Percentiles rank a stretch among this genome's conserved stretches.
These are phyloP conservation scores for Ophiosphaerella herpotricha DNA, from an alignment of 2,329 filamentous ascomycete genomes.

Conservation along the genomic window DNA sequence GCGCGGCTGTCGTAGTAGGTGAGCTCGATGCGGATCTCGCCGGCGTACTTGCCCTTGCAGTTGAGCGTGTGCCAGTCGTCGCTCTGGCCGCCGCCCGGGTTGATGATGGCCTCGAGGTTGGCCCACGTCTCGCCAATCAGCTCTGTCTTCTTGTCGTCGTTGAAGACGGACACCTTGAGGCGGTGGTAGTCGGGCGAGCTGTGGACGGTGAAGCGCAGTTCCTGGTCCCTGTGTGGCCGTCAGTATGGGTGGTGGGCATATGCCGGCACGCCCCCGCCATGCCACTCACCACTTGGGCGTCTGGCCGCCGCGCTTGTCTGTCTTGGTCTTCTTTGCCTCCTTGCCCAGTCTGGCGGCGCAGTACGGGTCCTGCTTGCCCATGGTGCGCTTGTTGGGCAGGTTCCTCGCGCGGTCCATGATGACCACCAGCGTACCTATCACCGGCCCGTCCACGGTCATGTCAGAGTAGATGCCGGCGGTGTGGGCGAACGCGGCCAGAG, in stretches of 20 bases:
- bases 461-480: conserved; percentile 93
- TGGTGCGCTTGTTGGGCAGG: conserved; percentile 91
- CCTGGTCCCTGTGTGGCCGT: conserved; percentile 77
- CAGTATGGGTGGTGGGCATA: conserved; percentile 22
- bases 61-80: conserved; percentile 89
- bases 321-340: conserved; percentile 95
- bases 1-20: conserved; percentile 93
- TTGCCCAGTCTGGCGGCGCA: conserved; percentile 93
- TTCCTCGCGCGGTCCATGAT: conserved; percentile 97
- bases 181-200: conserved; percentile 96
- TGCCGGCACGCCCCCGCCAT: background rate
- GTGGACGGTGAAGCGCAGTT: conserved; percentile 93
- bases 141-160: conserved; percentile 97
- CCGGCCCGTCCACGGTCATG: conserved; percentile 88
- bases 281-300: conserved; percentile 84
- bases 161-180: conserved; percentile 94
- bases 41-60: conserved; percentile 93
- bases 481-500: conserved; percentile 59
- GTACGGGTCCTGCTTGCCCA: conserved; percentile 98
- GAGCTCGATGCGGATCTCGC: conserved; percentile 91
- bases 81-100: conserved; percentile 86
- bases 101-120: conserved; percentile 77
- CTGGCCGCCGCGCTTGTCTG: conserved; percentile 91
- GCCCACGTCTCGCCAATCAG: conserved; percentile 95
- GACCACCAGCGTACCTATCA: conserved; percentile 89